Evolutionary conservation across 495 filamentous ascomycete species (phyloP).

Genomic region (Aspergillus diversus): DNA sequence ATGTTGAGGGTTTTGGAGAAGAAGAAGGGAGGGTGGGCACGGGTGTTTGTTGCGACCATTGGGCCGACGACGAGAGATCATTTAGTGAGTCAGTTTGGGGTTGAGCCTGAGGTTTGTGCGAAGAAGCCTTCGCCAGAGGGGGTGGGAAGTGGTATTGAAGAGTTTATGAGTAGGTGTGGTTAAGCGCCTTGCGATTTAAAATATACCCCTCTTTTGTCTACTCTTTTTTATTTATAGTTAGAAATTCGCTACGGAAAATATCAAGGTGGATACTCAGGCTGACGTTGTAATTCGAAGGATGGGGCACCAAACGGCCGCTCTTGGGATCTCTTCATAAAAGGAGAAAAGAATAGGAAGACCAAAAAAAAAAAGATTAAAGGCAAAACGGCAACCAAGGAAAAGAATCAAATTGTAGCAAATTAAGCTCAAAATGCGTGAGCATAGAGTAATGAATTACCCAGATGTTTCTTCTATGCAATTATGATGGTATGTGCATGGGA

Average conservation of each 20-base stretch:
- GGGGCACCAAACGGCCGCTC: background rate
- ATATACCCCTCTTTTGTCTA: conserved; percentile 8
- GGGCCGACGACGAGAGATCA: conserved; percentile 89
- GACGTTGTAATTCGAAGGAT: conserved; percentile 5
- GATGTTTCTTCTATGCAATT: conserved; percentile 25
- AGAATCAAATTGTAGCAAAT: conserved; percentile 14
- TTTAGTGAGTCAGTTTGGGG: conserved; percentile 65
- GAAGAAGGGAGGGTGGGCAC: conserved; percentile 18
- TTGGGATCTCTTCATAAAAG: background rate
- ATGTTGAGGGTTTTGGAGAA: conserved; percentile 69
- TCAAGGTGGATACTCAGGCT: background rate
- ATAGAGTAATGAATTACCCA: conserved; percentile 23
- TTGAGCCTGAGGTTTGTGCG: conserved; percentile 81
- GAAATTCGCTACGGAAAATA: background rate
- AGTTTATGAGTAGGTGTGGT: conserved; percentile 45
- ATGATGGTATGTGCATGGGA: conserved; percentile 26
- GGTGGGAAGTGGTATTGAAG: conserved; percentile 67
- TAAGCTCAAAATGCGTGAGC: conserved; percentile 21
- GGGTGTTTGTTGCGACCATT: conserved; percentile 78
- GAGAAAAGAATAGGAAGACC: background rate
- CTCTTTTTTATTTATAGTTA: background rate
- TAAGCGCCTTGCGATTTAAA: background rate
- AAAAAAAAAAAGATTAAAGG: conserved; percentile 9
- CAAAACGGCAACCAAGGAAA: conserved; percentile 4
- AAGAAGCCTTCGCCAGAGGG: conserved; percentile 82